Evolutionary conservation across 345 rosid species (phyloP).

Genomic region (Cochlearia excelsa): DNA sequence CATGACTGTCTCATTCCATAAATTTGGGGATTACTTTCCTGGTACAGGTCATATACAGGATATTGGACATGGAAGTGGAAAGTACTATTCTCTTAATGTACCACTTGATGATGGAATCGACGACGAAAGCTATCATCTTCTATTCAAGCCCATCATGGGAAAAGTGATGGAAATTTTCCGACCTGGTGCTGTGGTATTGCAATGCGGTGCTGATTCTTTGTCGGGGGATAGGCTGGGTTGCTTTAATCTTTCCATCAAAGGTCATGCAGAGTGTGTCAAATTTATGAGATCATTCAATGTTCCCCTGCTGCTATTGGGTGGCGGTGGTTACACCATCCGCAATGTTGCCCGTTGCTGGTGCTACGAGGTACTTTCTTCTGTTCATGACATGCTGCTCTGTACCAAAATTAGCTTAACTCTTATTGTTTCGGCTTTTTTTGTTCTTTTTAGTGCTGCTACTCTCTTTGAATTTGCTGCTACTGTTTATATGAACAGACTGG

Average conservation of each 20-base stretch:
- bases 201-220: constrained; percentile 97
- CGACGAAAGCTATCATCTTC: constrained; percentile 71
- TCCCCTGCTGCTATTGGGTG: constrained; percentile 96
- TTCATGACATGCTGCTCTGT: constrained; percentile 7
- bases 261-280: constrained; percentile 96
- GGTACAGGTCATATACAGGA: constrained; percentile 92
- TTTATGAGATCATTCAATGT: constrained; percentile 87
- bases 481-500: constrained; percentile 69
- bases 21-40: constrained; percentile 95
- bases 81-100: constrained; percentile 85
- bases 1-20: constrained; percentile 97
- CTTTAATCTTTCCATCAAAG: constrained; percentile 93
- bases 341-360: constrained; percentile 99
- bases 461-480: neutral
- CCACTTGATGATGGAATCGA: constrained; percentile 91
- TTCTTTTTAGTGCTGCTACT: constrained; percentile 10
- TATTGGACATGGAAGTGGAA: constrained; percentile 62
- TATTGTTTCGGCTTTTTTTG: neutral
- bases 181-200: constrained; percentile 98
- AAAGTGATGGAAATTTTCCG: constrained; percentile 96
- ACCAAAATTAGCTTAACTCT: neutral
- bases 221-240: constrained; percentile 96
- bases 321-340: constrained; percentile 96
- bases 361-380: constrained; percentile 64
- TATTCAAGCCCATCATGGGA: constrained; percentile 77